These are phyloP conservation scores for Fraxinus sp. DNA, from an alignment of 305 asterid species.

Conservation along the genomic window DNA sequence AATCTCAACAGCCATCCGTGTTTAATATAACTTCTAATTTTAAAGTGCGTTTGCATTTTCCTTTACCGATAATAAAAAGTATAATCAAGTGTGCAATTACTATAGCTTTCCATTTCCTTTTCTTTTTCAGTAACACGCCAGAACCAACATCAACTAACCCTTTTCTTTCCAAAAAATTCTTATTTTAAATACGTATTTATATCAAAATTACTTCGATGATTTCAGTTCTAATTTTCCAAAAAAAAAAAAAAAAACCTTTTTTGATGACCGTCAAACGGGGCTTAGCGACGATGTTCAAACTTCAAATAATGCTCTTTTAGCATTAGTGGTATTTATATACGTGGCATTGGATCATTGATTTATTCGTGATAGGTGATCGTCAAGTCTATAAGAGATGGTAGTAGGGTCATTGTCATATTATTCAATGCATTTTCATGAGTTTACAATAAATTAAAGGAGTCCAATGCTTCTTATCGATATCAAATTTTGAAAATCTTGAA, in stretches of 20 bases:
- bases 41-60: not conserved
- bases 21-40: slow-evolving; percentile 1
- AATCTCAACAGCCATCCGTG: not conserved
- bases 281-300: too few species aligned
- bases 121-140: not conserved
- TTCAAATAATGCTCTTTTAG: too few species aligned
- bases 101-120: slow-evolving; percentile 16
- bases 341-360: too few species aligned
- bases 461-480: not conserved
- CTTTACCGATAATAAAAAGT: slow-evolving; percentile 6
- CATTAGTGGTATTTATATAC: too few species aligned
- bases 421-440: too few species aligned
- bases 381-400: too few species aligned
- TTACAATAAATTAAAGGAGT: not conserved
- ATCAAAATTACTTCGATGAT: slow-evolving; percentile 4
- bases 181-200: not conserved
- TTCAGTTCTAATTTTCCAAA: slow-evolving; percentile 2
- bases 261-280: too few species aligned
- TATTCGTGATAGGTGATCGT: too few species aligned
- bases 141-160: slow-evolving; percentile 7
- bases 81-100: not conserved
- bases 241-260: too few species aligned
- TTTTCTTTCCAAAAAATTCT: not conserved
- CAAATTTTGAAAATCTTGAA: not conserved
- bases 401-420: too few species aligned